Evolutionary conservation across 371 early-diverging fungal species (phyloP), one percentile per base, ranked within the genome.

Genomic region (Mortierella sp.): DNA sequence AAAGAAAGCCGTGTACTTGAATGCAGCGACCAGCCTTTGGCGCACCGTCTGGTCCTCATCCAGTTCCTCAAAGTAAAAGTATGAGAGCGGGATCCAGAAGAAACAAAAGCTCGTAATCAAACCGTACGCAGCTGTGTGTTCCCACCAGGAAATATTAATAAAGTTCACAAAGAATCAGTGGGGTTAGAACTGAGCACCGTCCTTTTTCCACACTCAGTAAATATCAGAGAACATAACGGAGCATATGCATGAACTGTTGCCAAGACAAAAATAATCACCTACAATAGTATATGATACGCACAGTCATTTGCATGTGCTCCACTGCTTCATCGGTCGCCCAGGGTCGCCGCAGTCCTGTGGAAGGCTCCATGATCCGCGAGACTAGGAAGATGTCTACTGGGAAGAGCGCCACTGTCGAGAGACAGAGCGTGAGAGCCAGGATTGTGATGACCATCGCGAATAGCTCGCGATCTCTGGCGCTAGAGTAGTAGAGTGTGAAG

Each of bases 351-450:
- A 89, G 56, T 7, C 92, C 92, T 2, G 86, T 87, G 17, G 53
- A 11, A 6, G 64, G 67, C 72, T 90, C 82, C 41, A 87, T 82
- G 21, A 88, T 89, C 5, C 84, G 80, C 8, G 92, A 90, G 17
- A 90, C 90, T 37, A 90, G 56, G 68, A 86, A 89, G 42, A 89
- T 89, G 69, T 92, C 92, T 15, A 90, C 80, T 1, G 91, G 89
- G 31, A 89, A 75, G 37, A 92, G 79, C 12, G 85, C 81, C 15
- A 89, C 71, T 0, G 86, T 85, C 0, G 82, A 79, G 34, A 91
- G 80, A 14, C 87, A 79, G 6, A 89, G 61, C 0, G 85, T 82
- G 8, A 90, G 64, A 6, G 80, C 84, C 6, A 85, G 41, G 34
- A 86, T 69, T 24, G 89, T 85, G 42, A 86, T 65, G 7, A 80